Base-by-base conservation (phyloP, 2,329 filamentous ascomycete species). In the Colletotrichum noveboracense region DNA sequence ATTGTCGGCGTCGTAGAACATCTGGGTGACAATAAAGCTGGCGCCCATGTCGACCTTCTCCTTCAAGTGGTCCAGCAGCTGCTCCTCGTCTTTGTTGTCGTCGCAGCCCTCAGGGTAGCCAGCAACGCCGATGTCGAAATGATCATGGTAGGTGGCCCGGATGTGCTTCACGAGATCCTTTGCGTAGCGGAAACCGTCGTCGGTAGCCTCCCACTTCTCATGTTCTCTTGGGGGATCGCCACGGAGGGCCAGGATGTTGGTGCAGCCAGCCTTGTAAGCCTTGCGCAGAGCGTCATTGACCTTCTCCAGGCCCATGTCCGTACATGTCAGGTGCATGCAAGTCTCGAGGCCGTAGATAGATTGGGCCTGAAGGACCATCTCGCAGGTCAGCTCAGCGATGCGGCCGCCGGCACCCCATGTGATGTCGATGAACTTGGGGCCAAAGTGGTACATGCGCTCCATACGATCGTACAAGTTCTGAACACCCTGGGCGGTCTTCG, bases 391-490 rank as follows among this genome's bases (percentile, higher is more conserved):
- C 83, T 98, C 94, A 71, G 96, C 97, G 80, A 97, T 92, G 79
- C 94, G 93, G 64, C 97, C 97, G 79, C 97, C 97, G 68, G 97
- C 97, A 78, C 97, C 97, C 97, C 97, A 99, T 77, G 97, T 99
- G 82, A 99, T 94, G 86, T 99, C 97, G 84, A 99, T 96, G 88
- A 99, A 99, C 82, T 96, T 94, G 78, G 96, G 97, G 3, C 96
- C 97, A 78, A 97, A 92, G 81, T 94, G 92, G 86, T 98, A 96
- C 97, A 99, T 99, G 86, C 96, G 96, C 87, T 99, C 97, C 95
- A 99, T 98, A 80, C 97, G 95, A 81, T 99, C 97, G 89, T 99
- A 99, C 74, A 99, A 93, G 85, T 99, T 99, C 88, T 99, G 97
- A 14, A 99, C 96, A 90, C 97, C 97, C 87, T 97, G 95, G 13